Base-by-base conservation (phyloP, 1,284 basidiomycete species). In the Fomitopsis pinicola region DNA sequence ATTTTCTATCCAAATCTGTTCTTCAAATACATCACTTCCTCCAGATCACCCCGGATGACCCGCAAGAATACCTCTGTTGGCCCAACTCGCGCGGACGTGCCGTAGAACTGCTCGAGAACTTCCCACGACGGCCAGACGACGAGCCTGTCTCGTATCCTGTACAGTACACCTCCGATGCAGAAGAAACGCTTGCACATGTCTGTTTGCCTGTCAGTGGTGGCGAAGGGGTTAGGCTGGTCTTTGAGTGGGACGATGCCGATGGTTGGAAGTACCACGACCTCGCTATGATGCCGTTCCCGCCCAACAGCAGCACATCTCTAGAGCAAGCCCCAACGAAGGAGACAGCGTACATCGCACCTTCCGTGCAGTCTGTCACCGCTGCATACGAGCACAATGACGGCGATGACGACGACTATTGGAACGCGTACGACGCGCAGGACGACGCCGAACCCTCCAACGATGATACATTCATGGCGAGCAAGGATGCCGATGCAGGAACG, bases 221-320 rank as follows among this genome's bases (percentile, higher is more conserved):
- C 38, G 70, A 76, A 28, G 81, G 77, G 15, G 75, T 88, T 62
- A 80, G 88, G 63, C 77, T 91, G 52, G 75, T 90, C 62, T 89
- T 92, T 71, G 81, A 82, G 48, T 89, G 86, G 86, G 83, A 89
- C 67, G 69, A 75, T 5, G 53, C 63, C 17, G 76, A 75, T 42
- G 76, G 76, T 44, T 92, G 89, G 90, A 85, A 78, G 68, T 92
- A 88, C 67, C 87, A 89, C 71, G 86, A 91, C 71, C 75, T 82
- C 28, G 77, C 80, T 55, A 70, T 83, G 65, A 89, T 90, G 86
- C 89, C 89, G n/a, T 89, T 90, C 69, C 89, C 89, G 26, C 67
- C 77, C n/a, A 68, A 75, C 57, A 76, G 80, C n/a, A 73, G 74
- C 59, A 63, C 77, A 9, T 76, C 78, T 8, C 75, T 84, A 33